phyloP scores from a whole-genome alignment of 805 yeast species.

The Cyberlindnera lachancei region DNA sequence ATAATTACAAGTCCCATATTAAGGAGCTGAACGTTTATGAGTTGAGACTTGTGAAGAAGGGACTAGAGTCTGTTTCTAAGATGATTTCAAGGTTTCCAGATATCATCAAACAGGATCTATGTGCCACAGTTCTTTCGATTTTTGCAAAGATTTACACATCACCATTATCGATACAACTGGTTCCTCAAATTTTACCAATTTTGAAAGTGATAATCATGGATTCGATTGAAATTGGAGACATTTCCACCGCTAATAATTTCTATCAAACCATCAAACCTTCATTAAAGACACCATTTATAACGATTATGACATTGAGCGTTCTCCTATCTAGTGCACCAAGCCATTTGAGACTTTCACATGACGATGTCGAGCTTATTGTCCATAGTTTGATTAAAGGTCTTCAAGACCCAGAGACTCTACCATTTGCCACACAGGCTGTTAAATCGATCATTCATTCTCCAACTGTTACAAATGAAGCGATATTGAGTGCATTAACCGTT shows the following conservation, averaged over 20 bases:
- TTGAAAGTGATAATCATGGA: slow-evolving; percentile 38
- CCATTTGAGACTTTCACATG: slow-evolving; percentile 23
- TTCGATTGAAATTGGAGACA: slow-evolving; percentile 25
- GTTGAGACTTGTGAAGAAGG: slow-evolving; percentile 37
- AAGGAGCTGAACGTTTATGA: slow-evolving; percentile 21
- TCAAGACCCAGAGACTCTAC: slow-evolving; percentile 26
- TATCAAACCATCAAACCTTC: slow-evolving; percentile 29
- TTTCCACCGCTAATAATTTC: slow-evolving; percentile 27
- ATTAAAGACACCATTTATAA: slow-evolving; percentile 17
- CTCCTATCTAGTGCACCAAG: slow-evolving; percentile 34
- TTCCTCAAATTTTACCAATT: slow-evolving; percentile 46
- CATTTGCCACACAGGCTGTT: slow-evolving; percentile 52
- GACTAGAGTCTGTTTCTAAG: slow-evolving; percentile 45
- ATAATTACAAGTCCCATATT: slow-evolving; percentile 32
- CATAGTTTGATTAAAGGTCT: slow-evolving; percentile 30
- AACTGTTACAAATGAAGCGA: slow-evolving; percentile 25
- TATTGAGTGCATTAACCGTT: slow-evolving; percentile 41
- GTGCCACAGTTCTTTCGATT: slow-evolving; percentile 58
- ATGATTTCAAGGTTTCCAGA: slow-evolving; percentile 63
- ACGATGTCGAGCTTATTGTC: slow-evolving; percentile 31
- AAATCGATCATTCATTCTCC: slow-evolving; percentile 40
- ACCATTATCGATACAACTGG: slow-evolving; percentile 30
- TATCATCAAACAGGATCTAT: slow-evolving; percentile 61
- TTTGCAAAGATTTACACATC: slow-evolving; percentile 28
- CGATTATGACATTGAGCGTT: slow-evolving; percentile 35